Conservation (phyloP, 768 basidiomycete species). For the Auricularia heimuer region DNA sequence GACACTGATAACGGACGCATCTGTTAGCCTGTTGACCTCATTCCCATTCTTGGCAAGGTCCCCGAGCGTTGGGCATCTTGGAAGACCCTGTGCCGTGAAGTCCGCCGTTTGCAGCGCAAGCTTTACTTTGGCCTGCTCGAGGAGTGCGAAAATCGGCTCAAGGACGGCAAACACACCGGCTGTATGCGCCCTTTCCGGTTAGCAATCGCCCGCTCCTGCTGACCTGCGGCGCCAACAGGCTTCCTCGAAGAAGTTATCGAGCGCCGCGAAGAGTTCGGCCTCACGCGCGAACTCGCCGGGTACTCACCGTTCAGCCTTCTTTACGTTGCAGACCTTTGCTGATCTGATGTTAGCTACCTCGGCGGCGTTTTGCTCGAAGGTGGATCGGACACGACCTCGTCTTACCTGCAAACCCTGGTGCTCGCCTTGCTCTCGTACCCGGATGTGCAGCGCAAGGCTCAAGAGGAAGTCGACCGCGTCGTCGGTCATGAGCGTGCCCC, state of each 20-base stretch:
- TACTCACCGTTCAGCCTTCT: conserved; percentile 8
- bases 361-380: conserved; percentile 24
- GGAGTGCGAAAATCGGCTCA: conserved; percentile 17
- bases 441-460: conserved; percentile 17
- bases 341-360: conserved; percentile 17
- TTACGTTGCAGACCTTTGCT: not conserved
- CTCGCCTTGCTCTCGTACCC: conserved; percentile 13
- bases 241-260: conserved; percentile 25
- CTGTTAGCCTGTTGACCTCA: conserved; percentile 21
- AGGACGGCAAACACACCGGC: conserved; percentile 18
- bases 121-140: conserved; percentile 23
- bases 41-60: conserved; percentile 24
- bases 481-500: conserved; percentile 17
- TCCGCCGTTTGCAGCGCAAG: conserved; percentile 17
- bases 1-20: not conserved
- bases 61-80: conserved; percentile 28
- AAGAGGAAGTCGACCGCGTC: conserved; percentile 17
- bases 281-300: conserved; percentile 18
- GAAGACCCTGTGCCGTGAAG: conserved; percentile 20
- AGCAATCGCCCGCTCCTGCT: not conserved
- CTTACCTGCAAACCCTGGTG: conserved; percentile 7
- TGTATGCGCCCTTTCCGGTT: conserved; percentile 1
- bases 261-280: conserved; percentile 16
- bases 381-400: conserved; percentile 24
- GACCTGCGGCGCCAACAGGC: not conserved